A percentile compares a stretch with the other conserved stretches of the same genome.
Conservation (phyloP, 2,329 filamentous ascomycete species). For the Diplodia scrobiculata region DNA sequence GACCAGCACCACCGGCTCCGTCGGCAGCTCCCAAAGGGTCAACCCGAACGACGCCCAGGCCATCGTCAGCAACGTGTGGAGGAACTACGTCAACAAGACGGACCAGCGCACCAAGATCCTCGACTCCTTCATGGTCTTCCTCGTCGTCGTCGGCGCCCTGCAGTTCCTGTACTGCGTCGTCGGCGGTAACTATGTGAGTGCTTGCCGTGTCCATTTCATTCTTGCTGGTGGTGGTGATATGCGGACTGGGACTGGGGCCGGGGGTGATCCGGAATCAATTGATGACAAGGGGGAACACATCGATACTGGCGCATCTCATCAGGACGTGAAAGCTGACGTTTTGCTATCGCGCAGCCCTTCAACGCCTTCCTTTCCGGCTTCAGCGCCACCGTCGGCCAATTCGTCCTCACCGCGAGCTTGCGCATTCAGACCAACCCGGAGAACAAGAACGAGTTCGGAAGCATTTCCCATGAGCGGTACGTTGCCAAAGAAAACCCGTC, state of each 20-base stretch:
- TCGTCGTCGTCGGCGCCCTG: conserved; percentile 80
- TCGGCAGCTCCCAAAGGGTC: conserved; percentile 29
- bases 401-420: conserved; percentile 87
- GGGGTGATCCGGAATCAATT: too few species aligned
- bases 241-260: neutral
- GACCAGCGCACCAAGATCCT: conserved; percentile 90
- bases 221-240: neutral
- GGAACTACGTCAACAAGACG: conserved; percentile 77
- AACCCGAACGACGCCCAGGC: conserved; percentile 51
- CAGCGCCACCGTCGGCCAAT: conserved; percentile 91
- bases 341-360: conserved; percentile 70
- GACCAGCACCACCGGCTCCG: conserved; percentile 30
- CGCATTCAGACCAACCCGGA: conserved; percentile 88
- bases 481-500: conserved; percentile 31
- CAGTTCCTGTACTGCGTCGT: conserved; percentile 93
- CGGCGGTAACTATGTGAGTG: conserved; percentile 88
- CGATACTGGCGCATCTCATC: neutral
- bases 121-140: conserved; percentile 85
- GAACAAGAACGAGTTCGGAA: conserved; percentile 76
- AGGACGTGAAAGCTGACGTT: neutral
- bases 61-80: conserved; percentile 70
- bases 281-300: neutral
- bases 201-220: neutral
- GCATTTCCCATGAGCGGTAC: conserved; percentile 78
- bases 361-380: conserved; percentile 98